These are phyloP conservation scores for Cystofilobasidium capitatum DNA, from an alignment of 768 basidiomycete species.

Conservation along the genomic window DNA sequence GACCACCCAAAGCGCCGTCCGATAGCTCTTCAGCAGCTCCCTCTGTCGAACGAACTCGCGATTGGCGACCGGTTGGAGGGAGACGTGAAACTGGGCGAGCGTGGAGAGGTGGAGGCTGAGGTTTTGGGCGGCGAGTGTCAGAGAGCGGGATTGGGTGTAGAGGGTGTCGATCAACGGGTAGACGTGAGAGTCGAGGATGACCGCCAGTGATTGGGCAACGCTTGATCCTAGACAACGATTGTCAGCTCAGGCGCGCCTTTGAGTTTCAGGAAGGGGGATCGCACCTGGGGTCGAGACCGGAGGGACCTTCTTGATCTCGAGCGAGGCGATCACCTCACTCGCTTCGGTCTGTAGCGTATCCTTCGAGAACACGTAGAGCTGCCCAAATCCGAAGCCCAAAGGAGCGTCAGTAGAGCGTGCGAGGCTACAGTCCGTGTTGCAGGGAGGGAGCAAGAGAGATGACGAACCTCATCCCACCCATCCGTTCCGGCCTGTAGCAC, in stretches of 20 bases:
- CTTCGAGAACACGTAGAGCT: slow-evolving; percentile 20
- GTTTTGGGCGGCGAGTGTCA: slow-evolving; percentile 2
- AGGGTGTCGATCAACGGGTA: neutral
- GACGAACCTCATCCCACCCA: slow-evolving; percentile 13
- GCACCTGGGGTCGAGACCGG: neutral
- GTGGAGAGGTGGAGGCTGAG: slow-evolving; percentile 11
- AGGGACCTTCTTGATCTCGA: neutral
- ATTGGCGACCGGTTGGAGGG: slow-evolving; percentile 1
- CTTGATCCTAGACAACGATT: too few relatives aligned
- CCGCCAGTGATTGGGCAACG: neutral
- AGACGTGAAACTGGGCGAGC: neutral
- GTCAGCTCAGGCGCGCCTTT: too few relatives aligned
- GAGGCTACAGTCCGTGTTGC: neutral
- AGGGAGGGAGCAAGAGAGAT: neutral
- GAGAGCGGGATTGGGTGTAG: neutral
- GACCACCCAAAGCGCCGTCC: slow-evolving; percentile 1
- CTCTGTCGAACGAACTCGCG: slow-evolving; percentile 4
- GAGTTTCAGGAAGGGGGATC: neutral
- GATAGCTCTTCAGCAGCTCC: slow-evolving; percentile 7
- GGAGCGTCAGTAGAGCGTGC: neutral
- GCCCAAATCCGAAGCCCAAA: neutral
- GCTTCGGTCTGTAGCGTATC: slow-evolving; percentile 6
- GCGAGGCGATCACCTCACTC: neutral
- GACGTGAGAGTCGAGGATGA: neutral
- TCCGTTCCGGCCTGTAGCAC: slow-evolving; percentile 7